phyloP scores from a whole-genome alignment of 2,329 filamentous ascomycete species.

The Pseudogymnoascus sp. region DNA sequence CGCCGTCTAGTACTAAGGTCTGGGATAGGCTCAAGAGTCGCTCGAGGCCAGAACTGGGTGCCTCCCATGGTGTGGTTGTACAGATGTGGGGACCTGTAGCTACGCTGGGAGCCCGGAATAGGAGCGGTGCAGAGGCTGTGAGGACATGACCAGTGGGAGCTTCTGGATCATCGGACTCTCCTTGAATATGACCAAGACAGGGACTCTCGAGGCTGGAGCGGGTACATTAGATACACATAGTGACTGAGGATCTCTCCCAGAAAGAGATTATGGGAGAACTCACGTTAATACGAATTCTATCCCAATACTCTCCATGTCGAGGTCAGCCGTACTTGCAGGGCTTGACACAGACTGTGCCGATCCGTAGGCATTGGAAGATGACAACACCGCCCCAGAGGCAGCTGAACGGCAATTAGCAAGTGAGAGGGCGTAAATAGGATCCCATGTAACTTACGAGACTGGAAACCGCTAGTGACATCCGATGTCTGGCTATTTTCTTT shows the following conservation, averaged over 20 bases:
- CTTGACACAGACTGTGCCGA: not conserved
- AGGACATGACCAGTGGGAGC: not conserved
- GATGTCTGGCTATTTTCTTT: not conserved
- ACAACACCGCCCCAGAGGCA: not conserved
- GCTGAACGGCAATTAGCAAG: not conserved
- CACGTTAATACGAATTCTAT: not conserved
- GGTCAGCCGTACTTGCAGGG: not conserved
- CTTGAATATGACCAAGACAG: not conserved
- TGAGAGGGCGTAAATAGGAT: not conserved
- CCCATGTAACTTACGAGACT: not conserved
- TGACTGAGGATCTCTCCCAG: not conserved
- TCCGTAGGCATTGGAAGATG: not conserved
- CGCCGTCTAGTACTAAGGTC: conserved; percentile 25
- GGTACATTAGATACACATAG: not conserved
- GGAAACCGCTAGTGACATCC: not conserved
- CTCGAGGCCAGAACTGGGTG: conserved; percentile 20
- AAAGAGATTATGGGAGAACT: not conserved
- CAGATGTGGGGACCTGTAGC: not conserved
- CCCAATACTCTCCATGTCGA: not conserved
- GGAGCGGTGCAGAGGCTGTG: not conserved
- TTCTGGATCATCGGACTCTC: not conserved
- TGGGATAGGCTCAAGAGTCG: conserved; percentile 21
- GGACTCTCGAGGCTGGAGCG: not conserved
- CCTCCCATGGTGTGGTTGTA: conserved; percentile 9
- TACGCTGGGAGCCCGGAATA: not conserved